Base-by-base conservation (phyloP, 2,329 filamentous ascomycete genomes). In the Leptographium wingfieldii region DNA sequence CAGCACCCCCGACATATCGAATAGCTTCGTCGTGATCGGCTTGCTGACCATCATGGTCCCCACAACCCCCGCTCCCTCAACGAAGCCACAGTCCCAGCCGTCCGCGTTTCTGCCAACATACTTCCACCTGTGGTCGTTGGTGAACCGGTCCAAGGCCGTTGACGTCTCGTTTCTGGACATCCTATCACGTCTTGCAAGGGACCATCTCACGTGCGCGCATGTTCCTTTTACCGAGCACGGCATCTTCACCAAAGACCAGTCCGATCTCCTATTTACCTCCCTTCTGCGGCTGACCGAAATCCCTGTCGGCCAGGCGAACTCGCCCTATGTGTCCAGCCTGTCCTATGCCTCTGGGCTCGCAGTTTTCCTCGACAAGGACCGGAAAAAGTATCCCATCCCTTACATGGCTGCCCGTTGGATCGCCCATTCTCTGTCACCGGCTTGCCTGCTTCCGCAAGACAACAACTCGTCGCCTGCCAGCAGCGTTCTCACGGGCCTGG, bases 381-480 rank as follows among this genome's bases (percentile, higher is more conserved):
- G 87, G 68, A 90, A 95, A 68, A 96, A 96, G 73, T 90, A 96
- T 69, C 95, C 94, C 0, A 82, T 91, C 43, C 85, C 90, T 0
- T 95, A 97, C 71, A 89, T 95, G 72, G 91, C 97, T 65, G 91
- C 94, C 27, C 80, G 94, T 62, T 94, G 90, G 86, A 88, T 97
- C 61, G 85, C 95, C 58, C 92, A 92, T 83, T 96, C 92, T 0
- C 72, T 99, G 48, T 97, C 94, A 1, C 92, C 94, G 1, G 78
- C 85, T 54, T 94, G 90, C 67, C 75, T 95, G 56, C 83, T 88
- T 51, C 78, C 83, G n/a, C 35, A 33, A 9, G 61, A 46, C 43
- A 43, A 43, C 48, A 7, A 54, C 19, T 35, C 58, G 10, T 57
- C 64, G 12, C 46, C 59, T 5, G 79, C 86, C 35, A 86, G 86